Conservation (phyloP, 2,329 filamentous ascomycete species). For the Colletotrichum filicis region DNA sequence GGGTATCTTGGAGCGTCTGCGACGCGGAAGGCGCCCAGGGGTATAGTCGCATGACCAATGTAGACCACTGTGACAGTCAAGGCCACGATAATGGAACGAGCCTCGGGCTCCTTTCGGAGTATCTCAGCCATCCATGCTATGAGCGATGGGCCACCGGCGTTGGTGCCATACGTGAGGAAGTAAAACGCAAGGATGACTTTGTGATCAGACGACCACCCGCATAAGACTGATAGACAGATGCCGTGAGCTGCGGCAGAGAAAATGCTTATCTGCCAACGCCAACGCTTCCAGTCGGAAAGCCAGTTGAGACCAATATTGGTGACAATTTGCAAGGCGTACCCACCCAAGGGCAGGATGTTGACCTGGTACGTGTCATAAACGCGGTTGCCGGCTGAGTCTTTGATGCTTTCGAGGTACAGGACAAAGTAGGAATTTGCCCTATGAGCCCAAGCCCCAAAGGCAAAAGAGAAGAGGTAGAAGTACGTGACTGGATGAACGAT, state of each 20-base stretch:
- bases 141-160: slow-evolving; percentile 45
- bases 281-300: slow-evolving; percentile 50
- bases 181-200: slow-evolving; percentile 48
- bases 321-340: slow-evolving; percentile 47
- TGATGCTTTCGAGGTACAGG: slow-evolving; percentile 45
- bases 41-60: slow-evolving; percentile 51
- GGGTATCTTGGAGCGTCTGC: slow-evolving; percentile 48
- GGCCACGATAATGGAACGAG: slow-evolving; percentile 48
- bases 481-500: slow-evolving; percentile 44
- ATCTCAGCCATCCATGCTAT: slow-evolving; percentile 50
- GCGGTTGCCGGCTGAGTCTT: slow-evolving; percentile 39
- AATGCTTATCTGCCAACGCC: slow-evolving; percentile 51
- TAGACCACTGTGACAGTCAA: slow-evolving; percentile 52
- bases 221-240: slow-evolving; percentile 46
- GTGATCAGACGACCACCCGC: slow-evolving; percentile 46
- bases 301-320: slow-evolving; percentile 48
- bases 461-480: slow-evolving; percentile 44
- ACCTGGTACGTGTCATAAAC: slow-evolving; percentile 46
- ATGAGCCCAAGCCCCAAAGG: slow-evolving; percentile 43
- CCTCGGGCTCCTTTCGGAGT: slow-evolving; percentile 49
- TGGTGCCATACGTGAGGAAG: slow-evolving; percentile 49
- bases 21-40: slow-evolving; percentile 48
- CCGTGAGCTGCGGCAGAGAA: slow-evolving; percentile 43
- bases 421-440: slow-evolving; percentile 48
- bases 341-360: slow-evolving; percentile 44